Evolutionary conservation across 495 filamentous ascomycete genomes (phyloP).

Genomic region (Thermothielavioides terrestris): DNA sequence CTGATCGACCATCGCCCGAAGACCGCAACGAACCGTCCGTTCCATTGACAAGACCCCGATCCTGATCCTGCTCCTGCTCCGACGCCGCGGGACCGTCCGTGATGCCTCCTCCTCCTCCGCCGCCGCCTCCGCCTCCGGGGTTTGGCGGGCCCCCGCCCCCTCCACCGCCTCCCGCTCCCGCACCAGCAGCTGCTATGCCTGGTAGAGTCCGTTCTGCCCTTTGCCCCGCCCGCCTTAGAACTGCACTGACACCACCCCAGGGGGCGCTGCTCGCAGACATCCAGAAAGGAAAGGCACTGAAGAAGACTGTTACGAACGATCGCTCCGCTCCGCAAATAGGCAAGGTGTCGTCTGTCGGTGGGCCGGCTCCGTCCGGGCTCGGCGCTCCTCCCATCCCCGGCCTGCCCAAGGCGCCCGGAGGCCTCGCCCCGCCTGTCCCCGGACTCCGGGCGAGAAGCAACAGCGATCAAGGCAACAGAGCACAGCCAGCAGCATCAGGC

Average conservation of each 20-base stretch:
- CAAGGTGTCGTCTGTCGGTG: constrained; percentile 40
- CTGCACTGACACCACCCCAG: constrained; percentile 43
- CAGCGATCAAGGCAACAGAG: constrained; percentile 56
- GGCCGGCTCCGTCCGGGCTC: constrained; percentile 42
- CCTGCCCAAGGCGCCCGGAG: constrained; percentile 46
- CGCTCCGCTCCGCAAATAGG: constrained; percentile 73
- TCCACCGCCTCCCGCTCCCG: constrained; percentile 26
- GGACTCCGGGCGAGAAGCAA: constrained; percentile 68
- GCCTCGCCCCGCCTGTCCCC: constrained; percentile 71
- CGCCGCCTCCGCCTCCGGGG: constrained; percentile 22
- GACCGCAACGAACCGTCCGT: no score
- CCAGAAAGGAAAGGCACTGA: constrained; percentile 67
- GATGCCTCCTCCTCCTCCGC: constrained; percentile 24
- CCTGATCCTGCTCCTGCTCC: no score
- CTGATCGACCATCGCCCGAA: no score
- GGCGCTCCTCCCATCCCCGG: constrained; percentile 79
- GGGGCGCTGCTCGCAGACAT: constrained; percentile 88
- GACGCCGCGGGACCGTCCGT: no score
- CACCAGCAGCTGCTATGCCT: constrained; percentile 15
- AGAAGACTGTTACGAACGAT: constrained; percentile 90
- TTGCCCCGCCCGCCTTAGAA: no score
- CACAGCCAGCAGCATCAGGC: constrained; percentile 26
- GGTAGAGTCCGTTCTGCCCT: constrained; percentile 6
- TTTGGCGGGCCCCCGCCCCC: constrained; percentile 26
- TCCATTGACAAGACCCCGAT: no score